Evolutionary conservation across 805 yeast genomes (phyloP), one percentile per base, ranked within the genome.

Genomic region (Starmera amethionina): DNA sequence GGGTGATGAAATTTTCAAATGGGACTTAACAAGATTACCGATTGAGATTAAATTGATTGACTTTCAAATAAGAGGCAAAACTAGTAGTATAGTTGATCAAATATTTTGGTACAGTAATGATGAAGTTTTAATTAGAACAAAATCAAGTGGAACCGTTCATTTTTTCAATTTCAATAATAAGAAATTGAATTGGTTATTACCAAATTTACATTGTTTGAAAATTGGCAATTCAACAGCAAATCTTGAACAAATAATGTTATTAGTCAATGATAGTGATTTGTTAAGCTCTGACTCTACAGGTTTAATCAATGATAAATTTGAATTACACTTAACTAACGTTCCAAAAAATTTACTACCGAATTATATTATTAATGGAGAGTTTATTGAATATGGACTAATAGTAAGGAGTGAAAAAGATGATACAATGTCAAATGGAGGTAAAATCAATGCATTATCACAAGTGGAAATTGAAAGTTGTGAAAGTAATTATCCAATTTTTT

Each of bases 1-100:
- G 39, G 88, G 89, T 3, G 86, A 82, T 52, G 70, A 65, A 38
- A 60, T 81, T 5, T 77, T 67, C 49, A 62, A 77, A 46, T 81
- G 86, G 82, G 88, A 81, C 50, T 64, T 72, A 40, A 64, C 78
- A 35, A 65, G 67, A 41, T 60, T 69, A 31, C 74, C 79, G 2
- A 51, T 49, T 2, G 75, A 75, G 44, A 65, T 80, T 3, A 62
- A 72, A 1, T 56, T 80, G 18, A 52, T 77, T 37, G 86, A 82
- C 14, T 72, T 74, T 45, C 78, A 76, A 46, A 59, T 58, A 11
- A 63, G 87, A 19, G 88, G 89, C 2, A 77, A 75, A 48, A 78
- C 84, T 1, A 68, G 77, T 7, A 75, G 83, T 0, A 53, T 64
- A 2, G 67, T 79, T 18, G 61, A 63, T 30, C 66, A 72, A 15